Base-by-base conservation (phyloP, 2,329 filamentous ascomycete species). In the Sclerotinia trifoliorum region DNA sequence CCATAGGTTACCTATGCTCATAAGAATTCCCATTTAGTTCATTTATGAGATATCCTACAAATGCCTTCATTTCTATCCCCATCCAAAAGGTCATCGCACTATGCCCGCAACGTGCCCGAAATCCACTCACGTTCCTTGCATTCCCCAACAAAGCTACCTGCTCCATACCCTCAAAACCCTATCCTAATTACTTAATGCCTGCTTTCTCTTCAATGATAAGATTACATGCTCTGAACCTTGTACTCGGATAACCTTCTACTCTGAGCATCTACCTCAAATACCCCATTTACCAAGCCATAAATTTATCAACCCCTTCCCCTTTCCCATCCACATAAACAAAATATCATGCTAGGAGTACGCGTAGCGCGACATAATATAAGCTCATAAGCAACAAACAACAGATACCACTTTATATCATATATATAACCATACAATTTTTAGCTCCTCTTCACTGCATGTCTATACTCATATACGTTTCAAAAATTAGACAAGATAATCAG, bases 41-140 rank as follows among this genome's bases (percentile, higher is more conserved):
- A 8, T n/a, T 13, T 0, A 55, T n/a, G 2, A 35, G 7, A 19
- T 13, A 5, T n/a, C 2, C 19, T 13, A n/a, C 2, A 1, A 21
- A 17, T 21, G 6, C 3, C 19, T 15, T n/a, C 19, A 32, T 19
- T 55, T 35, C 13, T 8, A 8, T 5, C n/a, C 19, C 13, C 11
- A n/a, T 55, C 19, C 32, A 19, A 13, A 17, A 35, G 2, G 15
- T 21, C 5, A 54, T 5, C 8, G 2, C 15, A 11, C 0, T 32
- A 10, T 32, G 21, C 5, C 3, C 19, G 17, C 7, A 32, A 42
- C 49, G 1, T 29, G 3, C 24, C 29, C 13, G 8, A 19, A 26
- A 17, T 52, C 13, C 15, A 29, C 26, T 15, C 15, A 52, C 15
- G 17, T 19, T 5, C 26, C 24, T 29, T 52, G 13, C 26, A 15